Base-by-base conservation (phyloP, 1,284 basidiomycete species). In the Ustanciosporium gigantosporum region DNA sequence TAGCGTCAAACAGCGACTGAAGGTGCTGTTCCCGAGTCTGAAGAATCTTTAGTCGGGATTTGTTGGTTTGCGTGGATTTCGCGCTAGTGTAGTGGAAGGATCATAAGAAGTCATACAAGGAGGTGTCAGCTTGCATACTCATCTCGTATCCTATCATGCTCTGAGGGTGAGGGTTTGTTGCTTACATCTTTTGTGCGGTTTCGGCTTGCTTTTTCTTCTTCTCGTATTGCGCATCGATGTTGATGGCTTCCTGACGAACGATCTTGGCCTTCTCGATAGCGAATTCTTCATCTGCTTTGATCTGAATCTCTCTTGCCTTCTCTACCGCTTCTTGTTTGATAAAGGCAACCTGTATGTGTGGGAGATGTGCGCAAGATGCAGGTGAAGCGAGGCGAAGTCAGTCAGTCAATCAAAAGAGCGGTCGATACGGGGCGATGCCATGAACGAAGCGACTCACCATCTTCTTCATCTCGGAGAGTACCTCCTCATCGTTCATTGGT, bases 381-480 rank as follows among this genome's bases (percentile, higher is more conserved):
- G 24, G 11, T 25, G 25, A 15, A 5, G 31, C 17, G 27, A 9
- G n/a, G 27, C 27, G n/a, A 29, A 29, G 27, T 29, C n/a, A 29
- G 27, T 29, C 27, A 29, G 27, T n/a, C n/a, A n/a, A n/a, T n/a
- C n/a, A n/a, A n/a, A n/a, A n/a, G n/a, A n/a, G n/a, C n/a, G n/a
- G n/a, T n/a, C n/a, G n/a, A n/a, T n/a, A n/a, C n/a, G n/a, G n/a
- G n/a, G n/a, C n/a, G n/a, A n/a, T n/a, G n/a, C n/a, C n/a, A n/a
- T n/a, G n/a, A n/a, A n/a, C n/a, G n/a, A n/a, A n/a, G n/a, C 16
- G 1, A 46, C 65, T 19, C 40, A 71, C 93, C 93, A 97, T 96
- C 87, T 97, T 97, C 83, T 92, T 95, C 90, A 96, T 91, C 84
- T 97, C 93, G 73, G 82, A 88, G 77, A 92, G 83, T 29, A 97